A percentile compares a stretch with the other conserved stretches of the same genome.
These are phyloP conservation scores for Sicyos baderoa DNA, from an alignment of 306 rosid species.

Conservation along the genomic window DNA sequence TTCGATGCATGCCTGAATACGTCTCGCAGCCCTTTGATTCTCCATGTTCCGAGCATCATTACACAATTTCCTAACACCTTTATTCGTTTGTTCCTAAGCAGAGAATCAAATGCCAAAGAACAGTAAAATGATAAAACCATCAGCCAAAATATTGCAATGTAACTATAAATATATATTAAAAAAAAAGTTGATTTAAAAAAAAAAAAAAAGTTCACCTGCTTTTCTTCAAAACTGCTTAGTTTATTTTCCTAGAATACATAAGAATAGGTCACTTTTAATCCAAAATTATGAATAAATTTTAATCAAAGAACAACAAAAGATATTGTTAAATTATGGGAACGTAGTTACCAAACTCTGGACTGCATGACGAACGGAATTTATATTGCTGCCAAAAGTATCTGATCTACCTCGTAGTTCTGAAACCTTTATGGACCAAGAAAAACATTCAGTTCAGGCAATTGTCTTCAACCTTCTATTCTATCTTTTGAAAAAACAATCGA, in stretches of 20 bases:
- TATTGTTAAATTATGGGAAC: conserved; percentile 5
- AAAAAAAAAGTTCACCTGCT: conserved; percentile 48
- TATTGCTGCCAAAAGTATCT: conserved; percentile 33
- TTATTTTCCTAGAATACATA: conserved; percentile 49
- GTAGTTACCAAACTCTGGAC: conserved; percentile 52
- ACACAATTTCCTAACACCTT: conserved; percentile 53
- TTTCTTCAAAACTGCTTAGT: conserved; percentile 59
- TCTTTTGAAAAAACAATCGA: too few relatives aligned
- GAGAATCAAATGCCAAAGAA: conserved; percentile 21
- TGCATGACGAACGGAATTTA: conserved; percentile 39
- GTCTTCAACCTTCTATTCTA: not conserved
- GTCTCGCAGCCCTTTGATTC: conserved; percentile 38
- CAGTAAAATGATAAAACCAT: not conserved
- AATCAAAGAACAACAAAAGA: not conserved
- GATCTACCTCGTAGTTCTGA: conserved; percentile 38
- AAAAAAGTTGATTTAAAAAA: too few relatives aligned
- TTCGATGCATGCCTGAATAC: conserved; percentile 46
- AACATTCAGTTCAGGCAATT: not conserved
- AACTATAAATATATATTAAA: not conserved
- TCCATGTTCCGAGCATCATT: conserved; percentile 35
- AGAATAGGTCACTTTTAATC: not conserved
- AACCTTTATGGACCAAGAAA: conserved; percentile 35
- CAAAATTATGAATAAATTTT: not conserved
- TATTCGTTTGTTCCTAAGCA: conserved; percentile 44
- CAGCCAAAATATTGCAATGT: not conserved